Percentiles rank a stretch among this genome's conserved stretches.
phyloP scores from a whole-genome alignment of 805 yeast genomes.

The Jamesozyma jinghongensis region DNA sequence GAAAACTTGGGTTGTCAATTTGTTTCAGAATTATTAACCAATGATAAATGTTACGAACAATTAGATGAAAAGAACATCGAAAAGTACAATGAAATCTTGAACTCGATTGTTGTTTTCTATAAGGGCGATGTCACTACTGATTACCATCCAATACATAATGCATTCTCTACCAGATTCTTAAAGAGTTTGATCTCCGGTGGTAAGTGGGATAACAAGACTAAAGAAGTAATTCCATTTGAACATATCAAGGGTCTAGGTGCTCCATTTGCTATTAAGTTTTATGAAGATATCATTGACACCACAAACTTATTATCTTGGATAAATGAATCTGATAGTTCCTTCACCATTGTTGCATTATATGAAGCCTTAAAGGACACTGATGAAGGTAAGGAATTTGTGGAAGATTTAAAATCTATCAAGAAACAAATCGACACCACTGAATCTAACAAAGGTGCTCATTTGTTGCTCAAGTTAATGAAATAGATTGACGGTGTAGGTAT shows the following conservation, averaged over 20 bases:
- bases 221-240: slow-evolving; percentile 38
- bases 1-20: slow-evolving; percentile 80
- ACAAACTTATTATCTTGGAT: slow-evolving; percentile 59
- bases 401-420: slow-evolving; percentile 44
- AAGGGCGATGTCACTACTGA: slow-evolving; percentile 61
- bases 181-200: slow-evolving; percentile 78
- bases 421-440: slow-evolving; percentile 34
- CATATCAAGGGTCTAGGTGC: slow-evolving; percentile 43
- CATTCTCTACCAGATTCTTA: slow-evolving; percentile 65
- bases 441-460: slow-evolving; percentile 58
- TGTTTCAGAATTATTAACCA: slow-evolving; percentile 62
- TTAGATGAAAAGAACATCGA: slow-evolving; percentile 27
- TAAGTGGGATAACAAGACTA: slow-evolving; percentile 64
- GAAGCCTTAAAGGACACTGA: slow-evolving; percentile 50
- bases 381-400: slow-evolving; percentile 40
- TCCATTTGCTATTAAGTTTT: slow-evolving; percentile 48
- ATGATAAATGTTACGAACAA: slow-evolving; percentile 38
- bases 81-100: slow-evolving; percentile 42
- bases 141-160: slow-evolving; percentile 57
- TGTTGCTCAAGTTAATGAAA: slow-evolving; percentile 35
- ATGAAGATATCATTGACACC: slow-evolving; percentile 42
- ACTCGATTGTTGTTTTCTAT: slow-evolving; percentile 47
- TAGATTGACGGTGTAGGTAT: background rate
- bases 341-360: slow-evolving; percentile 69
- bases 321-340: slow-evolving; percentile 57